A percentile compares a stretch with the other conserved stretches of the same genome.
These are phyloP conservation scores for Epichloe uncinata DNA, from an alignment of 2,329 filamentous ascomycete genomes.

Conservation along the genomic window DNA sequence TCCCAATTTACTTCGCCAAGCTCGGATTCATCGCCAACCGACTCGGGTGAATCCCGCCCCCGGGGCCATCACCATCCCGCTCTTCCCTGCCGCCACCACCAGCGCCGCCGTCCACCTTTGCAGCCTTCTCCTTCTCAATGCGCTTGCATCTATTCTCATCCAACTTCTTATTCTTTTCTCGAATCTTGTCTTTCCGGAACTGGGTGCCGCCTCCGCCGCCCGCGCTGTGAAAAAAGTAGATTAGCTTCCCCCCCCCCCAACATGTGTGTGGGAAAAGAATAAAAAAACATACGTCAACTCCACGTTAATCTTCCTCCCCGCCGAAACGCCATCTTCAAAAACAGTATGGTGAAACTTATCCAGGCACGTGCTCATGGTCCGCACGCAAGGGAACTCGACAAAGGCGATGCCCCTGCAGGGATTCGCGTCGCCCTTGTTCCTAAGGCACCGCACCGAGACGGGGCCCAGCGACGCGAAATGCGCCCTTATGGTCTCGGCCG, in stretches of 20 bases:
- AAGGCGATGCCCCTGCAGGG: constrained; percentile 69
- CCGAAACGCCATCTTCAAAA: constrained; percentile 45
- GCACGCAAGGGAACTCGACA: constrained; percentile 75
- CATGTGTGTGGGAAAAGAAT: no score
- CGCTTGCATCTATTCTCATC: constrained; percentile 47
- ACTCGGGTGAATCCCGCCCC: constrained; percentile 37
- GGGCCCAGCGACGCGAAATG: constrained; percentile 63
- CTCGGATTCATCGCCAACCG: constrained; percentile 22
- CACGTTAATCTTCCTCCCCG: constrained; percentile 71
- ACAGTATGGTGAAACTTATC: constrained; percentile 79
- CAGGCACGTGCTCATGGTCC: constrained; percentile 85
- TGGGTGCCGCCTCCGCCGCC: constrained; percentile 74
- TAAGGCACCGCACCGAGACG: constrained; percentile 48
- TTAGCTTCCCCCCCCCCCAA: background rate
- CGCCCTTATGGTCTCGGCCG: constrained; percentile 48
- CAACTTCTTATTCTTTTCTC: constrained; percentile 74
- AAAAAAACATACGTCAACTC: constrained; percentile 60
- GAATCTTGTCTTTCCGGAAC: constrained; percentile 61
- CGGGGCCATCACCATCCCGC: constrained; percentile 13
- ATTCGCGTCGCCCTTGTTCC: constrained; percentile 46
- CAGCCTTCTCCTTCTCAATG: constrained; percentile 31
- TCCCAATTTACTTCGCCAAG: constrained; percentile 1
- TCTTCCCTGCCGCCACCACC: constrained; percentile 12
- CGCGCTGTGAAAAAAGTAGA: constrained; percentile 38
- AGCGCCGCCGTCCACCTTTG: constrained; percentile 17